Evolutionary conservation across 2,329 filamentous ascomycete species (phyloP).

Genomic region (Apiospora sp.): DNA sequence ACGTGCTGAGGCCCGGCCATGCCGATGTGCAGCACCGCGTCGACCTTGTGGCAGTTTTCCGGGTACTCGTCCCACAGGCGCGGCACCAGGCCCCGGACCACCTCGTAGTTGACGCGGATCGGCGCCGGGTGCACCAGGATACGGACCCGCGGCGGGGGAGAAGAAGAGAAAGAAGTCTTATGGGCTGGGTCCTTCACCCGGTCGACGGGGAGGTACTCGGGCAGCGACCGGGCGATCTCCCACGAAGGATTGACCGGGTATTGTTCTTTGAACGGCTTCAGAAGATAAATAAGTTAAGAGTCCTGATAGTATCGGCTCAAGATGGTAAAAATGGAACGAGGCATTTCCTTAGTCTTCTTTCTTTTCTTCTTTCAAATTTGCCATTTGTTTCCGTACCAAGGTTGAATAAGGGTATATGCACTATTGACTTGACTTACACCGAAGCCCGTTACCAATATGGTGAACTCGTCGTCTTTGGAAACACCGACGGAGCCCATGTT

Average conservation of each 20-base stretch:
- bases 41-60: constrained; percentile 48
- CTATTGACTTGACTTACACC: constrained; percentile 53
- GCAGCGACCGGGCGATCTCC: constrained; percentile 77
- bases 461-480: constrained; percentile 56
- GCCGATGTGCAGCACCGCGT: constrained; percentile 80
- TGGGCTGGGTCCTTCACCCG: constrained; percentile 50
- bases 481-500: constrained; percentile 42
- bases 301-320: not conserved
- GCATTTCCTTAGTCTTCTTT: not conserved
- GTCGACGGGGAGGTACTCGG: constrained; percentile 65
- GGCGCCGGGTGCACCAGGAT: constrained; percentile 71
- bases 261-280: constrained; percentile 76
- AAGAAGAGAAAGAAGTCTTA: not conserved
- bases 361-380: not conserved
- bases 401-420: not conserved
- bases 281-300: not conserved
- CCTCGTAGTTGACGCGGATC: constrained; percentile 75
- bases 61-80: constrained; percentile 59
- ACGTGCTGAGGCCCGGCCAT: constrained; percentile 72
- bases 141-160: constrained; percentile 56
- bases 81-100: constrained; percentile 70
- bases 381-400: not conserved
- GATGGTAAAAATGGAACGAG: not conserved
- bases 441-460: constrained; percentile 69
- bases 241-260: constrained; percentile 81